phyloP scores from a whole-genome alignment of 2,329 filamentous ascomycete genomes.

The Alternaria novae-zelandiae region DNA sequence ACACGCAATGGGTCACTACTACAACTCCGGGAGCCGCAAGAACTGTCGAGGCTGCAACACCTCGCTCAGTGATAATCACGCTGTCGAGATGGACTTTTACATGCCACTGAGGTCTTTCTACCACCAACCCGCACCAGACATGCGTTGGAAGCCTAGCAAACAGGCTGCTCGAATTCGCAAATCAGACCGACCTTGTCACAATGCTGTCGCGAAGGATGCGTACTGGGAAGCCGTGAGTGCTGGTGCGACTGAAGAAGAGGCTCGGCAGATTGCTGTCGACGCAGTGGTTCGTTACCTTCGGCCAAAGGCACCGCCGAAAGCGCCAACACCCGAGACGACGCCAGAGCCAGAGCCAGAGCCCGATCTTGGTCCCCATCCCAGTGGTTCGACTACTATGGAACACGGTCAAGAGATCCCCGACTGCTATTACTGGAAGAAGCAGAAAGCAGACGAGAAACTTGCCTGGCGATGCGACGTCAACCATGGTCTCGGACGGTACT shows the following conservation, averaged over 20 bases:
- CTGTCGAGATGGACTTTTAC: constrained; percentile 36
- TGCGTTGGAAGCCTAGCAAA: constrained; percentile 28
- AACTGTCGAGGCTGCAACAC: constrained; percentile 32
- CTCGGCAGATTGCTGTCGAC: constrained; percentile 15
- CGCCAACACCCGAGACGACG: constrained; percentile 16
- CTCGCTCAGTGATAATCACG: constrained; percentile 15
- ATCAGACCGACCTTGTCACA: constrained; percentile 20
- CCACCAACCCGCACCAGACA: constrained; percentile 21
- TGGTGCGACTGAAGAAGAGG: constrained; percentile 17
- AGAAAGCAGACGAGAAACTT: constrained; percentile 12
- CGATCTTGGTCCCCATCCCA: constrained; percentile 31
- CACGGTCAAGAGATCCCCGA: constrained; percentile 31
- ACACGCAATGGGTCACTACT: constrained; percentile 36
- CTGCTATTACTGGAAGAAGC: constrained; percentile 20
- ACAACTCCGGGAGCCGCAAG: constrained; percentile 36
- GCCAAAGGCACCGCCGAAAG: constrained; percentile 15
- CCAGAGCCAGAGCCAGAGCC: constrained; percentile 21
- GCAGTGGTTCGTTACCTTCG: constrained; percentile 19
- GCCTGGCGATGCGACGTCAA: constrained; percentile 39
- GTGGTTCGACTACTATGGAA: constrained; percentile 35
- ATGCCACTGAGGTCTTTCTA: constrained; percentile 22
- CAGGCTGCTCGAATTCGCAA: constrained; percentile 8
- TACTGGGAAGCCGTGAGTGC: constrained; percentile 25
- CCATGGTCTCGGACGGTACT: constrained; percentile 40
- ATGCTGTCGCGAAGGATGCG: constrained; percentile 33